Percentiles rank a stretch among this genome's conserved stretches.
Evolutionary conservation across 805 yeast species (phyloP).

Genomic region (Citeromyces matritensis): DNA sequence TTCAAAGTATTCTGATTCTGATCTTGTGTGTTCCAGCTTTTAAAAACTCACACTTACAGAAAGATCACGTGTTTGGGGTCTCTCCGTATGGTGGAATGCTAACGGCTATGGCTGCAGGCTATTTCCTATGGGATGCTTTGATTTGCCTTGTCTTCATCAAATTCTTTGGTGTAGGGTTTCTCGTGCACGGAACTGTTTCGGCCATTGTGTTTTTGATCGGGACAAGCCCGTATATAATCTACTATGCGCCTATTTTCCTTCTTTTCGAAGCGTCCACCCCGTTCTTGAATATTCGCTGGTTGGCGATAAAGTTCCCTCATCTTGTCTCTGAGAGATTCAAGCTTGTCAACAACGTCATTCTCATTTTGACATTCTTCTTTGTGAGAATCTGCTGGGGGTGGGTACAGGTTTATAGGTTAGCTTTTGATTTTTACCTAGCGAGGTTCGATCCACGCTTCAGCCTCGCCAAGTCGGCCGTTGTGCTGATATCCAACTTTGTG

Average conservation of each 20-base stretch:
- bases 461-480: slow-evolving; percentile 9
- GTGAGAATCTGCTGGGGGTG: slow-evolving; percentile 22
- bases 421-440: slow-evolving; percentile 11
- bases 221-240: slow-evolving; percentile 11
- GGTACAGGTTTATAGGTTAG: slow-evolving; percentile 15
- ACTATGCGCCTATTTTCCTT: slow-evolving; percentile 17
- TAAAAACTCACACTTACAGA: slow-evolving; percentile 10
- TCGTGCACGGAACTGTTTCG: slow-evolving; percentile 19
- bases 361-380: slow-evolving; percentile 17
- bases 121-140: slow-evolving; percentile 20
- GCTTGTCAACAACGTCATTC: slow-evolving; percentile 16
- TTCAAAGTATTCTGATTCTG: slow-evolving; percentile 16
- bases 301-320: slow-evolving; percentile 16
- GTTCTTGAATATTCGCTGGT: slow-evolving; percentile 19
- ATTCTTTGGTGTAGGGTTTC: slow-evolving; percentile 17
- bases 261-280: slow-evolving; percentile 21
- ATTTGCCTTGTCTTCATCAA: slow-evolving; percentile 12
- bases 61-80: slow-evolving; percentile 15
- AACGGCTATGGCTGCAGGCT: slow-evolving; percentile 14
- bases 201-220: slow-evolving; percentile 13
- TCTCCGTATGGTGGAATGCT: slow-evolving; percentile 17
- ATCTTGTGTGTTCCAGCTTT: slow-evolving; percentile 13
- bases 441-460: slow-evolving; percentile 13
- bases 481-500: slow-evolving; percentile 15
- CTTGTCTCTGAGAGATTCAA: slow-evolving; percentile 12